A percentile compares a stretch with the other conserved stretches of the same genome.
These are phyloP conservation scores for Colletotrichum paranaense DNA, from an alignment of 2,329 filamentous ascomycete species.

Conservation along the genomic window DNA sequence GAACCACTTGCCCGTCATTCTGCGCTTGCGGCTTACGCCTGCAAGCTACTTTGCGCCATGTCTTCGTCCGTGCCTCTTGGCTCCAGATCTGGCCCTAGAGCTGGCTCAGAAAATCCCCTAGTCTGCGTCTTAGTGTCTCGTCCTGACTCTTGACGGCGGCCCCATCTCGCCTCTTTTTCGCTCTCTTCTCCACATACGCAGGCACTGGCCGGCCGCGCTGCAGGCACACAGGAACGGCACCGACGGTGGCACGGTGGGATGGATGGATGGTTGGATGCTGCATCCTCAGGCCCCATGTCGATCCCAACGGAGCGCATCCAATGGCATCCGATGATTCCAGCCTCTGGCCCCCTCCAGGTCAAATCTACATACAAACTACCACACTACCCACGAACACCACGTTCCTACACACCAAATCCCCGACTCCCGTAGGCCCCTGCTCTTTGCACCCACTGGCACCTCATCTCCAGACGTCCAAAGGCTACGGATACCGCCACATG, in stretches of 20 bases:
- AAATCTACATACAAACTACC: not conserved
- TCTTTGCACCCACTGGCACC: not conserved
- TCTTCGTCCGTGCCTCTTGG: constrained; percentile 15
- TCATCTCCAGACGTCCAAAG: not conserved
- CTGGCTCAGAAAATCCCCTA: not conserved
- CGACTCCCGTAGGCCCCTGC: not conserved
- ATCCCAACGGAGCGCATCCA: not conserved
- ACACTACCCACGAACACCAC: too few species aligned
- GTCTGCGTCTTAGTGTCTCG: not conserved
- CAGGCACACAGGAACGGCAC: not conserved
- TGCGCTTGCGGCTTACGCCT: constrained; percentile 28
- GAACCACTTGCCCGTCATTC: not conserved
- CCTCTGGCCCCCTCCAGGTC: not conserved
- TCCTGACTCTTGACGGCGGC: constrained; percentile 14
- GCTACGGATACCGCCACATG: not conserved
- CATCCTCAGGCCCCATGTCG: not conserved
- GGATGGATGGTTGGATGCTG: not conserved
- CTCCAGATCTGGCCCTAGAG: constrained; percentile 9
- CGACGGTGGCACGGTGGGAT: not conserved
- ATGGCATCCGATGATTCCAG: not conserved
- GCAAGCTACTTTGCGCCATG: constrained; percentile 17
- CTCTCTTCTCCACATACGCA: not conserved
- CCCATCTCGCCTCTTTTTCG: not conserved
- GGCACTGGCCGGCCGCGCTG: not conserved
- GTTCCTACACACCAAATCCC: not conserved